Base-by-base conservation (phyloP, 2,329 filamentous ascomycete genomes). In the Alternaria brassicicola region DNA sequence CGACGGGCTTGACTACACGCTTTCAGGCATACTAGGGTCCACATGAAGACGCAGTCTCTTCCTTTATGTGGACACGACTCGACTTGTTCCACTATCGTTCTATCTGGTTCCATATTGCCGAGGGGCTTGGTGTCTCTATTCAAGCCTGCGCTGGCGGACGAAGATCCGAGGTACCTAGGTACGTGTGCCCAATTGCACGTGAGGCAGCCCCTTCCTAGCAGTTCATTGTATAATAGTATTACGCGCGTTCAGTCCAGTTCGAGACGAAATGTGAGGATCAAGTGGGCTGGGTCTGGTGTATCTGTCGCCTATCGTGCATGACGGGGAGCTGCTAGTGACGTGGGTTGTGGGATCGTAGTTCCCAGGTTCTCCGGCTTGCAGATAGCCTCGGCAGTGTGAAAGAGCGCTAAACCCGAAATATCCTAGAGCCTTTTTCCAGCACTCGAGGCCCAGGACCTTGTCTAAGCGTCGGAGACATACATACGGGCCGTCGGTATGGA, bases 41-140 rank as follows among this genome's bases (percentile, higher is more conserved):
- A 59, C 62, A 45, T 48, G 28, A 46, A 52, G 39, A 35, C 38
- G 45, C 51, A 48, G 43, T 35, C 17, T 42, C 23, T 59, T 42
- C 38, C 26, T 48, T 23, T 35, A 28, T 62, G 36, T 57, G 55
- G 58, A 51, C 43, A 52, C 50, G 42, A 35, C 25, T 41, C 49
- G 57, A 55, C 59, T 62, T 55, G 57, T 35, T 47, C 43, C 43
- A 47, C 28, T 23, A 15, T 25, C 43, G 15, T 21, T 15, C 30
- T 13, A 35, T 15, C 8, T 35, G 6, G 43, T 61, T 61, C 63
- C 63, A 62, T 64, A 41, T 56, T 61, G 36, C 59, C 63, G 59
- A 50, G 51, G 38, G 41, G 46, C 52, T 46, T 33, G 52, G 36
- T 36, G 21, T 53, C 31, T 50, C 49, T 38, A 13, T 59, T 41